These are phyloP conservation scores for Candida sp. DNA, from an alignment of 1,139 yeast species.

Conservation along the genomic window DNA sequence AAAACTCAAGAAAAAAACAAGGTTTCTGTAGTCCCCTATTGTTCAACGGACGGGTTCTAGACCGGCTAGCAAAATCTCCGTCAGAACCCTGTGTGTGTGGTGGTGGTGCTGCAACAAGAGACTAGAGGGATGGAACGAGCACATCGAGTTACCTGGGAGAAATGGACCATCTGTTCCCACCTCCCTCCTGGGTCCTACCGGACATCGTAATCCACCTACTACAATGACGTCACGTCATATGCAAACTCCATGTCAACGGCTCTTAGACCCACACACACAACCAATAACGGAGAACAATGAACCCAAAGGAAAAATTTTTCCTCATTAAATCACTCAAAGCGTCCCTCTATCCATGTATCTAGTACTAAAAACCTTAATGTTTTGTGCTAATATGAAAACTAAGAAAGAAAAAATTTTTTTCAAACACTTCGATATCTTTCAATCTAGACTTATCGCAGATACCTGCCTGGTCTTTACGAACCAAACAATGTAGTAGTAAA, in stretches of 20 bases:
- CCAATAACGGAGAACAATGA: not conserved
- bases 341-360: no score
- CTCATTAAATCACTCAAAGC: not conserved
- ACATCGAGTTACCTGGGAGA: no score
- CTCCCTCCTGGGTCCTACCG: no score
- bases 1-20: no score
- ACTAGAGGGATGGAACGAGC: no score
- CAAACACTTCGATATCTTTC: not conserved
- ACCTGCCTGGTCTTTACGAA: not conserved
- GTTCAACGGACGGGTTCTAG: no score
- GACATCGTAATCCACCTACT: no score
- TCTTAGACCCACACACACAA: not conserved
- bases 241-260: not conserved
- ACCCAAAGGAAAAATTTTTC: not conserved
- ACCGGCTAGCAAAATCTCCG: no score
- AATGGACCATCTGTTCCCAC: no score
- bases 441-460: not conserved
- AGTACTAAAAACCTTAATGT: not conserved
- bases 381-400: not conserved
- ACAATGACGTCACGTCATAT: not conserved
- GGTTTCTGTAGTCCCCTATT: no score
- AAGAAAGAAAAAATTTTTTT: not conserved
- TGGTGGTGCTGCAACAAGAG: no score
- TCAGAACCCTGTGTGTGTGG: no score
- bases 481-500: not conserved